Percentiles rank a stretch among this genome's conserved stretches.
These are phyloP conservation scores for Pontederia paniculata DNA, from an alignment of 176 grass and related monocot species.

Conservation along the genomic window DNA sequence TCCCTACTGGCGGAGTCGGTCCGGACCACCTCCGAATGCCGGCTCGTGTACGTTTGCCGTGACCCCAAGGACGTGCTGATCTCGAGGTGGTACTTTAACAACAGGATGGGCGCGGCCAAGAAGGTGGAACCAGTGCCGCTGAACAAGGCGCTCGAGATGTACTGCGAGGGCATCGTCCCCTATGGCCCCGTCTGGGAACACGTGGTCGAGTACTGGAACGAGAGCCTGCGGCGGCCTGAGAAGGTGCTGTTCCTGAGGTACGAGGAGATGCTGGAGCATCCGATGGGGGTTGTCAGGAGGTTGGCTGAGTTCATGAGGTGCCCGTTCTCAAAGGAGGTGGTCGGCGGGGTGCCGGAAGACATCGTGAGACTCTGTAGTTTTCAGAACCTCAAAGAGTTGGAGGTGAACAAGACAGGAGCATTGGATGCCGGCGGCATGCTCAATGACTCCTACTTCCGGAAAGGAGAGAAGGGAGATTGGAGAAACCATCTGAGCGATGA, in stretches of 20 bases:
- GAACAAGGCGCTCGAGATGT: background rate
- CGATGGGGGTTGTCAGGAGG: conserved; percentile 10
- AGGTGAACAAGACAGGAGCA: conserved; percentile 19
- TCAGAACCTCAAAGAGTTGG: conserved; percentile 25
- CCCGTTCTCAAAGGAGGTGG: conserved; percentile 35
- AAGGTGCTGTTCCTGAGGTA: too few relatives aligned
- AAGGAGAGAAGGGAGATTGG: too few relatives aligned
- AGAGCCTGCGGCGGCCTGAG: too few relatives aligned
- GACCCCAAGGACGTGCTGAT: conserved; percentile 38
- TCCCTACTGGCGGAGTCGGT: conserved; percentile 14
- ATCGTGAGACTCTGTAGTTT: conserved; percentile 43
- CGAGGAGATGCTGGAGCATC: conserved; percentile 28
- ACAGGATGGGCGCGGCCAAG: background rate
- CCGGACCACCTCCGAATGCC: background rate
- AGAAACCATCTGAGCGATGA: conserved; percentile 25
- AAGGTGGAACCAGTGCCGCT: background rate
- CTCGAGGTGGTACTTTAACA: conserved; percentile 16
- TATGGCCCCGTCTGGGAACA: conserved; percentile 26
- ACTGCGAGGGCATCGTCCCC: background rate
- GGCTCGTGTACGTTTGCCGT: conserved; percentile 27
- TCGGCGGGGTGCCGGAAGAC: conserved; percentile 6
- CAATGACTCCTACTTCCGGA: conserved; percentile 19
- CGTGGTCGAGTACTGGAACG: conserved; percentile 18
- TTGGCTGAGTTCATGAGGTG: conserved; percentile 30
- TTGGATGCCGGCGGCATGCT: background rate